Evolutionary conservation across 306 rosid species (phyloP).

Genomic region (Notholithocarpus densiflorus): DNA sequence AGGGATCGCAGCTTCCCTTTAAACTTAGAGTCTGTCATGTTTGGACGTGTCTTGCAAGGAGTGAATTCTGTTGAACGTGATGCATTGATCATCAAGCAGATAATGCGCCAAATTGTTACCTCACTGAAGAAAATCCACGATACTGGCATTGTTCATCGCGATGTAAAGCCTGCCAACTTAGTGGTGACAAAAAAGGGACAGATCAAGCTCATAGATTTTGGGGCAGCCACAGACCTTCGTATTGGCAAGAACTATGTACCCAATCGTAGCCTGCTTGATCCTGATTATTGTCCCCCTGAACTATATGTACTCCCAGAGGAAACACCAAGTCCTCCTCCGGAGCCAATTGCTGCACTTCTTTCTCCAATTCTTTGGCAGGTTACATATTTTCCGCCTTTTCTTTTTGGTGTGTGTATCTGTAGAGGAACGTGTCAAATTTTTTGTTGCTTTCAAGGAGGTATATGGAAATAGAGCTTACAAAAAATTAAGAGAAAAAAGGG

Average conservation of each 20-base stretch:
- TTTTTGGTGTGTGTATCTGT: neutral
- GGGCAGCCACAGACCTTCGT: conserved; percentile 92
- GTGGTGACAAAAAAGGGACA: conserved; percentile 78
- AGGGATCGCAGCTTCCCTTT: conserved; percentile 72
- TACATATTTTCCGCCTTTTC: conserved; percentile 20
- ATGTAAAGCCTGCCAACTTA: conserved; percentile 85
- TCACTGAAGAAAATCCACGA: conserved; percentile 84
- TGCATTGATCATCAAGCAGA: conserved; percentile 89
- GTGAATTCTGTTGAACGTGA: conserved; percentile 62
- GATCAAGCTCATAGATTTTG: conserved; percentile 92
- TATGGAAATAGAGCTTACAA: neutral
- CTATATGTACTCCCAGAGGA: conserved; percentile 84
- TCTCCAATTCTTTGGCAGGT: conserved; percentile 98
- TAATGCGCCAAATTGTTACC: conserved; percentile 81
- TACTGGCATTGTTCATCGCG: conserved; percentile 95
- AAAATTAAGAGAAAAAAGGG: neutral
- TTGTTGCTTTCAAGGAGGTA: neutral
- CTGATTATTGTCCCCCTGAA: conserved; percentile 90
- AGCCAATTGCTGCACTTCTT: conserved; percentile 83
- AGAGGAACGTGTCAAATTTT: neutral
- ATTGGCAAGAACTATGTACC: conserved; percentile 91
- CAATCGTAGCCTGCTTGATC: conserved; percentile 67
- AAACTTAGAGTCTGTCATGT: conserved; percentile 84
- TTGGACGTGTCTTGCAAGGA: conserved; percentile 81
- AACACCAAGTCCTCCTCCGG: conserved; percentile 94